A percentile compares a stretch with the other conserved stretches of the same genome.
Evolutionary conservation across 106 monocot species (phyloP).

Genomic region (Dioscorea dumetorum): DNA sequence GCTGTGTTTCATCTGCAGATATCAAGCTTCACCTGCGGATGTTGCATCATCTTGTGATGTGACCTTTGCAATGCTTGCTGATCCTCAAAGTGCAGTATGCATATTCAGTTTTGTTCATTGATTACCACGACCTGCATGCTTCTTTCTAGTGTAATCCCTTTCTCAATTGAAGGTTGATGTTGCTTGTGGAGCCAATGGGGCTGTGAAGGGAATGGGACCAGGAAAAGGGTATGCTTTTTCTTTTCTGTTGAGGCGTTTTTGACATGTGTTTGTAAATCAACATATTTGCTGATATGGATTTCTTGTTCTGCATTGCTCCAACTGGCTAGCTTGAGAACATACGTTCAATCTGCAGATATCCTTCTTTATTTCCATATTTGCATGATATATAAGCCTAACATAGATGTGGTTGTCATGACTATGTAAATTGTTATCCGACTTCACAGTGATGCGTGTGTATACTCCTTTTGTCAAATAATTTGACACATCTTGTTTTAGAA

Average conservation of each 20-base stretch:
- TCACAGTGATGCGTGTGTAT: too few relatives aligned
- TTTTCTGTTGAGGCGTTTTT: background rate
- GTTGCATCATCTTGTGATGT: constrained; percentile 84
- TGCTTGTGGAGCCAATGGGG: constrained; percentile 71
- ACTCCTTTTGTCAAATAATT: too few relatives aligned
- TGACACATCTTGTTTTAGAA: too few relatives aligned
- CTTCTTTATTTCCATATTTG: too few relatives aligned
- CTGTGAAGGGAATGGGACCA: constrained; percentile 52
- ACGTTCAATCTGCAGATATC: too few relatives aligned
- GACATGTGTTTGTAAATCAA: too few relatives aligned
- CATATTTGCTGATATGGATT: too few relatives aligned
- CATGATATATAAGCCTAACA: too few relatives aligned
- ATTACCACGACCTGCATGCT: background rate
- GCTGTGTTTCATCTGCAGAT: constrained; percentile 27
- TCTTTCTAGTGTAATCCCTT: constrained; percentile 2
- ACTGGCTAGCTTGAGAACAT: too few relatives aligned
- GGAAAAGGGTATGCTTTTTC: constrained; percentile 70
- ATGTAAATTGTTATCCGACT: too few relatives aligned
- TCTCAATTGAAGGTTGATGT: constrained; percentile 51
- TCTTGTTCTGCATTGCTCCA: too few relatives aligned
- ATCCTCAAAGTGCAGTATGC: constrained; percentile 83
- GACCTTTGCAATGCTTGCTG: constrained; percentile 96
- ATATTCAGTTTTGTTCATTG: constrained; percentile 1
- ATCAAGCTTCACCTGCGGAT: constrained; percentile 64
- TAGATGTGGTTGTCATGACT: too few relatives aligned